Base-by-base conservation (phyloP, 164 flowering plant species). In the Tetrastigma voinierianum region DNA sequence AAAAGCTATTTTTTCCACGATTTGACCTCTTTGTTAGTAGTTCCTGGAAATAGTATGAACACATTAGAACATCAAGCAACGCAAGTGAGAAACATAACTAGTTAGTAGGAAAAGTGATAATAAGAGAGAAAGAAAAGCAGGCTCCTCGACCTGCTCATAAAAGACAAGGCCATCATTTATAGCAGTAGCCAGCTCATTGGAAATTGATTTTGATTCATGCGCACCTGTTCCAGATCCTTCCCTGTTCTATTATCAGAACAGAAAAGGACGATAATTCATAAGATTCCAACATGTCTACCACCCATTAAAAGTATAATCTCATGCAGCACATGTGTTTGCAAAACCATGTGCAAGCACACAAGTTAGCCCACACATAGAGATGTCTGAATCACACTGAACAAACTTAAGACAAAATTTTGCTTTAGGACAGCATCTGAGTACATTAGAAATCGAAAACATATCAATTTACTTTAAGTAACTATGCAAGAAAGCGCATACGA, bases 131-230 rank as follows among this genome's bases (percentile, higher is more conserved):
- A 46, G 44, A 61, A 51, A 1, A 48, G 51, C 18, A 17, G 63
- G 45, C 16, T 5, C 12, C 32, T 46, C 53, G 68, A 95, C 98
- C 96, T 95, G 97, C 80, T 95, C 98, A 79, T 83, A 94, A 69
- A 74, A 94, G 79, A 84, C 87, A 67, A 94, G 93, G 47, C 97
- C 96, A 48, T 91, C 98, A 72, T 89, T 85, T 75, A 95, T 91
- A 44, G 88, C 76, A 68, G 91, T 83, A 65, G 95, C 97, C 77
- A 80, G 90, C 79, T 95, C 98, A 65, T 57, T 80, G 21, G 96
- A 80, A 24, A 91, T 84, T 52, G 78, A 56, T 40, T 81, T 80
- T 62, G 93, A 72, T 75, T 76, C 81, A 62, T 75, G 67, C 4
- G 43, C 70, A 46, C 73, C 77, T 74, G 69, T 46, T 69, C 65